Evolutionary conservation across 345 rosid species (phyloP).

Genomic region (Dimocarpus longan): DNA sequence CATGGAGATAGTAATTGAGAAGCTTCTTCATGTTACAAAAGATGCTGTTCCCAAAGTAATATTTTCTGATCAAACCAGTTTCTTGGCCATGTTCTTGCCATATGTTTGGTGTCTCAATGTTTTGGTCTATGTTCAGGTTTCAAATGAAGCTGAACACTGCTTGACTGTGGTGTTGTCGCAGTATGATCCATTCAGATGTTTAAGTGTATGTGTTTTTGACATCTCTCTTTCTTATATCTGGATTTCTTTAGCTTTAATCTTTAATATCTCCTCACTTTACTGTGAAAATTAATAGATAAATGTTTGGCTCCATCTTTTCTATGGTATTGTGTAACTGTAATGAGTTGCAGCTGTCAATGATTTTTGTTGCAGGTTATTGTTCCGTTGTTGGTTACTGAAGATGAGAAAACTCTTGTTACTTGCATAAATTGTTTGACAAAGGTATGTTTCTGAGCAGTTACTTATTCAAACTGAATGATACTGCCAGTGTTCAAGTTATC

Average conservation of each 20-base stretch:
- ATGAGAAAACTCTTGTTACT: slow-evolving; percentile 87
- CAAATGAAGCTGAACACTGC: slow-evolving; percentile 91
- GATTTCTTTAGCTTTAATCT: slow-evolving; percentile 9
- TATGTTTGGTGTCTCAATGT: slow-evolving; percentile 18
- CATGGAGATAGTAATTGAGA: slow-evolving; percentile 86
- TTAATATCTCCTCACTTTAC: neutral
- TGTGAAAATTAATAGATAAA: neutral
- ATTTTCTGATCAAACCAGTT: slow-evolving; percentile 4
- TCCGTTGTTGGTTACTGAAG: slow-evolving; percentile 88
- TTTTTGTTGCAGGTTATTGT: slow-evolving; percentile 68
- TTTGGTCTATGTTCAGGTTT: slow-evolving; percentile 52
- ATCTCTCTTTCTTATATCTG: slow-evolving; percentile 18
- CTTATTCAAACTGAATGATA: neutral
- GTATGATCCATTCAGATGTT: slow-evolving; percentile 95
- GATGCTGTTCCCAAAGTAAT: slow-evolving; percentile 77
- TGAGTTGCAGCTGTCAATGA: slow-evolving; percentile 17
- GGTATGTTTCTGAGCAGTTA: slow-evolving; percentile 42
- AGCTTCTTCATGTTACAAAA: slow-evolving; percentile 82
- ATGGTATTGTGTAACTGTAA: neutral
- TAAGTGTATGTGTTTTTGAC: slow-evolving; percentile 62
- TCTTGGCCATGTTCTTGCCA: slow-evolving; percentile 4
- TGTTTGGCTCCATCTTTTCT: neutral
- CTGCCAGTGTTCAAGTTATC: no score
- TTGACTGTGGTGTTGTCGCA: slow-evolving; percentile 72
- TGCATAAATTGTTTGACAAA: slow-evolving; percentile 94